Conservation (phyloP, 805 yeast species). For the Saturnispora kantuleensis region DNA sequence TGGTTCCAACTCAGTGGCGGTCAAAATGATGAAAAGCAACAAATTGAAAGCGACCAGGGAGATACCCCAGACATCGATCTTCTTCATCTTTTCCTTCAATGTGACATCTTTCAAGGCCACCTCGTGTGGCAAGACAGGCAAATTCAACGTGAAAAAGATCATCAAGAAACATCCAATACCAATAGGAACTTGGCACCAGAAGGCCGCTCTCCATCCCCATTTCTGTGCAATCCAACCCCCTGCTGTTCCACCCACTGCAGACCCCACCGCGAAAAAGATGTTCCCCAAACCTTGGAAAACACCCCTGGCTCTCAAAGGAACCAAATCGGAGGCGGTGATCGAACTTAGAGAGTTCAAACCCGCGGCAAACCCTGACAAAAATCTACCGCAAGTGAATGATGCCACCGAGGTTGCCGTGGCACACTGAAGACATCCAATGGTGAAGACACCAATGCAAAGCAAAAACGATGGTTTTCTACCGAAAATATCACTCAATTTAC, state of each 20-base stretch:
- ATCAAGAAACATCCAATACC: conserved; percentile 30
- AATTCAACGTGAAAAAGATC: conserved; percentile 31
- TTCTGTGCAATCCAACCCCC: conserved; percentile 49
- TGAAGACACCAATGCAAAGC: conserved; percentile 45
- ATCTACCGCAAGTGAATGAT: conserved; percentile 44
- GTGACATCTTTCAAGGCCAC: conserved; percentile 27
- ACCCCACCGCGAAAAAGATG: conserved; percentile 69
- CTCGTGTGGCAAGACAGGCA: conserved; percentile 35
- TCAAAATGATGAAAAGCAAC: conserved; percentile 24
- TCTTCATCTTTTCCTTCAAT: conserved; percentile 34
- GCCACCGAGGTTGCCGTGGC: conserved; percentile 38
- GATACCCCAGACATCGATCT: conserved; percentile 42
- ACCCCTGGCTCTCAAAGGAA: conserved; percentile 75
- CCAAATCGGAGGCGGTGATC: conserved; percentile 68
- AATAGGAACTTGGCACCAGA: conserved; percentile 46
- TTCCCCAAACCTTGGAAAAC: conserved; percentile 81
- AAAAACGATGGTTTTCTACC: conserved; percentile 49
- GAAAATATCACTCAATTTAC: conserved; percentile 62
- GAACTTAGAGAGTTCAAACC: conserved; percentile 74
- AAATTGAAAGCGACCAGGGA: conserved; percentile 25
- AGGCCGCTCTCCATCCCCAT: conserved; percentile 60
- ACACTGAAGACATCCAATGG: conserved; percentile 48
- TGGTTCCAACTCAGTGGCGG: conserved; percentile 20
- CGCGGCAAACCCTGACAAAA: conserved; percentile 85
- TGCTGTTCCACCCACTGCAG: conserved; percentile 59